Evolutionary conservation across 805 yeast species (phyloP).

Genomic region (Schwanniomyces polymorphus): DNA sequence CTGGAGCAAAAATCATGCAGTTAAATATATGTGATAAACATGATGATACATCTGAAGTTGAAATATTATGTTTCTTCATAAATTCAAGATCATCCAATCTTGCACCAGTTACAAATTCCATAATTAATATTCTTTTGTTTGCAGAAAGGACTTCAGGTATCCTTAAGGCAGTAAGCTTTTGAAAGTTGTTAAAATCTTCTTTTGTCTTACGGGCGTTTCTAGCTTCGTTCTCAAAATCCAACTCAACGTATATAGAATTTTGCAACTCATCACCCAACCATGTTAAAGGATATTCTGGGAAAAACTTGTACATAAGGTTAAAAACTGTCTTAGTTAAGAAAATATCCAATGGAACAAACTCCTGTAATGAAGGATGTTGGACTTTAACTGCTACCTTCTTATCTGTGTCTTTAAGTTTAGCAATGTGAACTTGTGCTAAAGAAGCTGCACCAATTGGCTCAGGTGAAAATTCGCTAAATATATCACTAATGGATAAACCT

Average conservation of each 20-base stretch:
- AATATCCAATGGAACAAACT: conserved; percentile 90
- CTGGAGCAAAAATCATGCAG: conserved; percentile 92
- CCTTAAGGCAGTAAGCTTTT: conserved; percentile 67
- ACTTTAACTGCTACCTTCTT: conserved; percentile 88
- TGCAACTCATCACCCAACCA: conserved; percentile 97
- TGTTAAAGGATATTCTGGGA: conserved; percentile 89
- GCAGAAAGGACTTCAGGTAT: conserved; percentile 75
- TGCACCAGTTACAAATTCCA: conserved; percentile 85
- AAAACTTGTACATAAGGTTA: conserved; percentile 66
- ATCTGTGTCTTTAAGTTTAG: conserved; percentile 55
- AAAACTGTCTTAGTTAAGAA: conserved; percentile 76
- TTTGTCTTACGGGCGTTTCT: conserved; percentile 72
- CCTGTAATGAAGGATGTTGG: conserved; percentile 86
- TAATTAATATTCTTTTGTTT: conserved; percentile 68
- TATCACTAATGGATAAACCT: conserved; percentile 57
- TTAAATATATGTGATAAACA: conserved; percentile 91
- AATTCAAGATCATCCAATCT: conserved; percentile 76
- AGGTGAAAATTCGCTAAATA: conserved; percentile 65
- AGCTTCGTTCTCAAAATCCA: conserved; percentile 87
- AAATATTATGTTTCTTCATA: conserved; percentile 61
- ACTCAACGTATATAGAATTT: conserved; percentile 82
- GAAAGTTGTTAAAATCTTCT: conserved; percentile 59
- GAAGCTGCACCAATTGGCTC: conserved; percentile 94
- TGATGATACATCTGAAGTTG: conserved; percentile 74
- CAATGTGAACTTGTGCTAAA: conserved; percentile 92